These are phyloP conservation scores for Heliamphora pulchella DNA, from an alignment of 179 eudicot species.

Conservation along the genomic window DNA sequence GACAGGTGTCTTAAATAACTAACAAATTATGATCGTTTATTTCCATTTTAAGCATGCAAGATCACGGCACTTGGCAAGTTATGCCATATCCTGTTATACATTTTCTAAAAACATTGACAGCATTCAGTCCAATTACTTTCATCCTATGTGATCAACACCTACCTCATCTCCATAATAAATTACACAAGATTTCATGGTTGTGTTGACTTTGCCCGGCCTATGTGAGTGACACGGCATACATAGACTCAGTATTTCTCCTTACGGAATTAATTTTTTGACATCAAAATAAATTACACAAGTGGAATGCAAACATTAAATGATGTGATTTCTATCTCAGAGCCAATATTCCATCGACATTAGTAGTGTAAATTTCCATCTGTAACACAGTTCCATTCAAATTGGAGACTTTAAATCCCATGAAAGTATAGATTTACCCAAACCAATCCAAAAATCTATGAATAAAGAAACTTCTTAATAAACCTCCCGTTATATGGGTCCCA, in stretches of 20 bases:
- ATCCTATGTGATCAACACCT: background rate
- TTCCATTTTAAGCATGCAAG: background rate
- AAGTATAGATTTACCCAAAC: background rate
- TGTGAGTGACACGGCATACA: too few relatives aligned
- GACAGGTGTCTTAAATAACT: background rate
- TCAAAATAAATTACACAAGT: background rate
- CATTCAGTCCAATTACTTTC: too few relatives aligned
- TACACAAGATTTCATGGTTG: too few relatives aligned
- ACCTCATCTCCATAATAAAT: background rate
- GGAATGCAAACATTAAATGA: background rate
- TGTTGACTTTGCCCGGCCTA: too few relatives aligned
- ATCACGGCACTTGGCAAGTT: background rate
- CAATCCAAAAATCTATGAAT: too few relatives aligned
- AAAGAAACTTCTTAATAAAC: background rate
- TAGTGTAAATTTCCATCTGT: background rate
- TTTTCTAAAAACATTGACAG: background rate
- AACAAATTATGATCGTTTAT: background rate
- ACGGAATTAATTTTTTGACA: too few relatives aligned
- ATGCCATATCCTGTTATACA: background rate
- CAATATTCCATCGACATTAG: background rate
- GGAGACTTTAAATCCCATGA: background rate
- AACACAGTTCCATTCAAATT: background rate
- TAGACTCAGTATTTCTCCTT: too few relatives aligned
- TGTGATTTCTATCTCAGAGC: background rate
- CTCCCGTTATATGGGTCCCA: background rate